Conservation (phyloP, 257 asterid species). For the Fraxinus cuspidata region DNA sequence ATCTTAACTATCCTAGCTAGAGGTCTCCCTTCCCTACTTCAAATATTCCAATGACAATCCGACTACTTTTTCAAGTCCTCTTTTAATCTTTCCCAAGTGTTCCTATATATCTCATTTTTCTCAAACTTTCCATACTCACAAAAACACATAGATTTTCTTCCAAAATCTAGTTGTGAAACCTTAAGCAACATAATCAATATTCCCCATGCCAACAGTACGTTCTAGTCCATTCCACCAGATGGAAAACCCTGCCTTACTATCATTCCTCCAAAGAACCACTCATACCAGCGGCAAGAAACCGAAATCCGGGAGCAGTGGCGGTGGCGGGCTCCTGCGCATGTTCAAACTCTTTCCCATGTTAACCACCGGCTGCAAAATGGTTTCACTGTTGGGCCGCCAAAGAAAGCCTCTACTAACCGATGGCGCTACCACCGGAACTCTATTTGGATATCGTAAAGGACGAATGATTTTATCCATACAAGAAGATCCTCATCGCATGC, state of each 20-base stretch:
- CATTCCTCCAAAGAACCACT: conserved; percentile 43
- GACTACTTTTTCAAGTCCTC: conserved; percentile 15
- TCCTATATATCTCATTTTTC: not conserved
- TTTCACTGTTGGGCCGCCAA: conserved; percentile 68
- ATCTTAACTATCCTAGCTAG: conserved; percentile 23
- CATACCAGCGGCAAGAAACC: conserved; percentile 37
- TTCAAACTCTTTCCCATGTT: conserved; percentile 95
- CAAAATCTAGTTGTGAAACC: conserved; percentile 17
- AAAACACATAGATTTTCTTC: not conserved
- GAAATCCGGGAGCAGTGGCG: conserved; percentile 32
- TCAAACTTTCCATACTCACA: conserved; percentile 8
- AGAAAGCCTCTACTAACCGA: conserved; percentile 64
- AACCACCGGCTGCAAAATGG: conserved; percentile 88
- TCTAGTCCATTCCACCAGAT: conserved; percentile 51
- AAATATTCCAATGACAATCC: conserved; percentile 26
- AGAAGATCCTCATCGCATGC: conserved; percentile 81
- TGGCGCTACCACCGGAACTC: conserved; percentile 73
- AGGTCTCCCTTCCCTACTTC: conserved; percentile 29
- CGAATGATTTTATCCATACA: conserved; percentile 68
- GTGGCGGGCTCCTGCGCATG: conserved; percentile 70
- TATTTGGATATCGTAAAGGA: conserved; percentile 80
- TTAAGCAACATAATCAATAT: not conserved
- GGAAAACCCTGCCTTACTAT: conserved; percentile 56
- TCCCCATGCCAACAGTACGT: conserved; percentile 47
- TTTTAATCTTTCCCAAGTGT: conserved; percentile 9